Percentiles rank a stretch among this genome's conserved stretches.
These are phyloP conservation scores for Lactarius pseudohatsudake DNA, from an alignment of 768 basidiomycete genomes.

Conservation along the genomic window DNA sequence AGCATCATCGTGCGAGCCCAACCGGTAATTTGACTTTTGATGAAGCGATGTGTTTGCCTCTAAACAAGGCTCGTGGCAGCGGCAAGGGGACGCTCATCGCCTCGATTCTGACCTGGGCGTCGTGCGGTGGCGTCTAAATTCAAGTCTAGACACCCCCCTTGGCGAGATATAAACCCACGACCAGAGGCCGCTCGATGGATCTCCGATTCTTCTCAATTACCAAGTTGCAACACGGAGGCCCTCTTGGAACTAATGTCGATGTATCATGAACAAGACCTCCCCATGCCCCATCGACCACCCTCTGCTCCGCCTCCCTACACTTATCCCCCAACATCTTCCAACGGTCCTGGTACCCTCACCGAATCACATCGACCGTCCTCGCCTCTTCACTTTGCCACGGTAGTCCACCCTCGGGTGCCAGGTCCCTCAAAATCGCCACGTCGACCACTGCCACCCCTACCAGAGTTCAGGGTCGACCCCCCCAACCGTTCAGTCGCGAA, in stretches of 20 bases:
- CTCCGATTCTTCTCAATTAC: neutral
- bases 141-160: neutral
- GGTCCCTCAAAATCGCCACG: neutral
- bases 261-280: neutral
- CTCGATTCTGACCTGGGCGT: neutral
- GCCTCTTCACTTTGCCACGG: neutral
- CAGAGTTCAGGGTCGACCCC: neutral
- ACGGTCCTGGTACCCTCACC: neutral
- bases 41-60: neutral
- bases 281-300: neutral
- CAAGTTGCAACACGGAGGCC: neutral
- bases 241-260: neutral
- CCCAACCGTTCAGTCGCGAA: neutral
- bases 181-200: neutral
- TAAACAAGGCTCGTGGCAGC: neutral
- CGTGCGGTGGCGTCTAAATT: neutral
- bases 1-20: neutral
- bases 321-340: neutral
- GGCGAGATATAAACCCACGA: neutral
- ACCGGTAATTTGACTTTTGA: neutral
- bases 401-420: neutral
- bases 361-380: neutral
- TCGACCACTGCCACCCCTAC: neutral
- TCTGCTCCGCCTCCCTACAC: conserved; percentile 3
- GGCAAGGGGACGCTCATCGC: neutral